These are phyloP conservation scores for Cryphonectria nitschkei DNA, from an alignment of 2,329 filamentous ascomycete species.

Conservation along the genomic window DNA sequence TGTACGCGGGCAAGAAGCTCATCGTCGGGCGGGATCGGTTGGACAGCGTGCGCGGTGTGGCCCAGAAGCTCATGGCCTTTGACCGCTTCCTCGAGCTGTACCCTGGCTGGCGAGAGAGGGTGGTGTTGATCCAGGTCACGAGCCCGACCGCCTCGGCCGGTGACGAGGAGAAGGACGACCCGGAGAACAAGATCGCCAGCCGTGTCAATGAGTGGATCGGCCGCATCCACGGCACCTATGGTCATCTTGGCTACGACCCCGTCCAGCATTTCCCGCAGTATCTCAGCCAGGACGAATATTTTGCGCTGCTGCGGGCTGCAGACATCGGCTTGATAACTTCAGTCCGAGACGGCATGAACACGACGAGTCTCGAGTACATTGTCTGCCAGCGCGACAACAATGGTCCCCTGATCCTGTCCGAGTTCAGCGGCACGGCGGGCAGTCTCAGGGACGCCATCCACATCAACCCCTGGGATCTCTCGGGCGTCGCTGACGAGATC, in stretches of 20 bases:
- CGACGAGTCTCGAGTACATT: constrained; percentile 92
- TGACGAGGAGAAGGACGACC: constrained; percentile 77
- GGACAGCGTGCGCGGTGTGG: constrained; percentile 88
- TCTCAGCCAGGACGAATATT: constrained; percentile 86
- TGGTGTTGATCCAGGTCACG: constrained; percentile 93
- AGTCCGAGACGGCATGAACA: constrained; percentile 97
- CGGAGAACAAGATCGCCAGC: constrained; percentile 79
- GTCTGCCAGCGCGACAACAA: constrained; percentile 87
- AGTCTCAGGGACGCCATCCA: constrained; percentile 85
- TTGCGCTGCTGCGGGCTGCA: constrained; percentile 85
- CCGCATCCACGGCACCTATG: constrained; percentile 88
- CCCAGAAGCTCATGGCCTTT: constrained; percentile 95
- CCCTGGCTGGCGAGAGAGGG: constrained; percentile 88
- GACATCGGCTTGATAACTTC: constrained; percentile 95
- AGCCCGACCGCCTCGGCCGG: constrained; percentile 73
- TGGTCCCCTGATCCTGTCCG: constrained; percentile 89
- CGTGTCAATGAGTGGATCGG: constrained; percentile 90
- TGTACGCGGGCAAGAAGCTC: constrained; percentile 90
- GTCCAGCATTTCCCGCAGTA: constrained; percentile 97
- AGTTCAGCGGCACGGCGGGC: constrained; percentile 93
- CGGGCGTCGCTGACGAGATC: constrained; percentile 82
- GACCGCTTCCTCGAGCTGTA: constrained; percentile 89
- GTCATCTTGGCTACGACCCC: constrained; percentile 84
- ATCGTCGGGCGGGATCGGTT: constrained; percentile 94
- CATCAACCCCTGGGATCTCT: constrained; percentile 95